Base-by-base conservation (phyloP, 2,329 filamentous ascomycete species). In the Cladosporium oxysporum region DNA sequence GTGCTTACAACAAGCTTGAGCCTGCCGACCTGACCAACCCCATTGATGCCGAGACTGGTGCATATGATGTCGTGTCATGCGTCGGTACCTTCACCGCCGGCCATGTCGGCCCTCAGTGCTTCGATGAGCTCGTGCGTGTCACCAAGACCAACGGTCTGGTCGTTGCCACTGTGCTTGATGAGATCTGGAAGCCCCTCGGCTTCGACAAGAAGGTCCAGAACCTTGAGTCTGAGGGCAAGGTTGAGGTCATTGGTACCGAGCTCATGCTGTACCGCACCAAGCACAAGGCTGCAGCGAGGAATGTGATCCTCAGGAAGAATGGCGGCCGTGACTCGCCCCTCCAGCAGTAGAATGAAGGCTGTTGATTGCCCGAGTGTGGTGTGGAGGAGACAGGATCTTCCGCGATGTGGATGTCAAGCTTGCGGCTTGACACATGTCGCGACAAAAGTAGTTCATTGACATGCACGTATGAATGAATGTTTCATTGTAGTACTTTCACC, bases 11-110 rank as follows among this genome's bases (percentile, higher is more conserved):
- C 21, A 71, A 77, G 21, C 76, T 87, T 11, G 75, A 77, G 21
- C 71, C 78, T 2, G 80, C 77, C 1, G 84, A 87, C 69, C 73
- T 87, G 67, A 83, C 81, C 21, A 75, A 79, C 58, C 76, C 73
- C 0, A 76, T 87, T 16, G 70, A 76, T 3, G 73, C 75, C 44
- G 66, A 74, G 4, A 78, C 82, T 67, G 76, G 76, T 11, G 75
- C 74, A 2, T 86, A 85, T 68, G 83, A 85, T 60, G 79, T 81
- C 5, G 78, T 86, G 21, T 79, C 81, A 1, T 87, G 85, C 74
- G 80, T 83, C 28, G 85, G 85, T 29, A 86, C 84, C 2, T 80
- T 87, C 67, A 87, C 85, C 0, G 79, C 82, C 62, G 83, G 83
- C 12, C 84, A 87, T 68, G 81, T 87, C 41, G 85, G 84, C 0